Base-by-base conservation (phyloP, 2,329 filamentous ascomycete species). In the Nothophaeocryptopus gaeumannii region DNA sequence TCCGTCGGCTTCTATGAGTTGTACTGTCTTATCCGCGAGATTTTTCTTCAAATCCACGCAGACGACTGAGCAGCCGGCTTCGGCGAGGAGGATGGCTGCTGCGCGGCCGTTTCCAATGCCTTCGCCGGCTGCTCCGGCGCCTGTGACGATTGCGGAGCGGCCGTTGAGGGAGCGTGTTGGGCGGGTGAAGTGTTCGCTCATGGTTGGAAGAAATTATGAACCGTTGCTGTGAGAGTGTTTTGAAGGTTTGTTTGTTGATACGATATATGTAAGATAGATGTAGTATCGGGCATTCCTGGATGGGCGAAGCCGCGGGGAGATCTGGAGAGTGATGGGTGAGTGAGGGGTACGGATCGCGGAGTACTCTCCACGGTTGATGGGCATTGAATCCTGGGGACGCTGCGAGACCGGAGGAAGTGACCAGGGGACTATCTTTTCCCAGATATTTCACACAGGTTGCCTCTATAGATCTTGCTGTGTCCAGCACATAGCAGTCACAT, bases 51-150 rank as follows among this genome's bases (percentile, higher is more conserved):
- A 59, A 58, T 85, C 82, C 0, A 82, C 68, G 57, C 81, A 84
- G n/a, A 84, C 64, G 2, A 85, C 79, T 4, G 72, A 67, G 58
- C 76, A 79, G 8, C 81, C 80, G 20, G 82, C 80, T 42, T 78
- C 73, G 3, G 81, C 80, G 1, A 85, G 70, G 29, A 85, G 72
- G 38, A 85, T 77, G 2, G 81, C 76, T 47, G 77, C 76, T 0
- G 76, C 81, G 32, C 76, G 74, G 0, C 80, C 81, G 55, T 84
- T 85, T 4, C 81, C 81, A 38, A 84, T 79, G 0, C 79, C 81
- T 35, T 80, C 75, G 29, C 74, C 78, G 16, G 70, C 67, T 45
- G 76, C 77, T 12, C 81, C 80, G 11, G 81, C 80, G n/a, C 80
- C 80, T 0, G 80, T 82, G 26, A 83, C 75, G 45, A 84, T 79